Percentiles rank a stretch among this genome's conserved stretches.
Evolutionary conservation across 2,329 filamentous ascomycete genomes (phyloP).

Genomic region (Tolypocladium ovalisporum): DNA sequence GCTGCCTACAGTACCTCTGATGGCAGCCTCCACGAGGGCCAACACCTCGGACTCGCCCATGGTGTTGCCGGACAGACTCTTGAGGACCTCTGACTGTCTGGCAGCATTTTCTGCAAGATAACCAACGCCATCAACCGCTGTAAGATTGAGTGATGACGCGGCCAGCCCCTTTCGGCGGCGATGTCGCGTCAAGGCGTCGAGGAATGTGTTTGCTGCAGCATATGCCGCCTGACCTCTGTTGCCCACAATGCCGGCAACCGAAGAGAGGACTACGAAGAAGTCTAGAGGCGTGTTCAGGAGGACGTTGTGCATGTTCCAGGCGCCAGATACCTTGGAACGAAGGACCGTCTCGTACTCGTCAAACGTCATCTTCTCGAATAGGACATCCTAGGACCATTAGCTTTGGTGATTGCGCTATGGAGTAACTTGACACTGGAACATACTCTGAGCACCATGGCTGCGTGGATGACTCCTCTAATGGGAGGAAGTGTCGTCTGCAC

Average conservation of each 20-base stretch:
- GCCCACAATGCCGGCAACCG: slow-evolving; percentile 38
- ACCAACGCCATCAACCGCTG: slow-evolving; percentile 36
- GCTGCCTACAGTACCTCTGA: slow-evolving; percentile 29
- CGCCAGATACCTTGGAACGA: slow-evolving; percentile 39
- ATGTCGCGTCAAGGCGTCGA: slow-evolving; percentile 20
- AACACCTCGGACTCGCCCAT: slow-evolving; percentile 44
- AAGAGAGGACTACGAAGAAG: slow-evolving; percentile 45
- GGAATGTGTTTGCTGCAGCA: slow-evolving; percentile 36
- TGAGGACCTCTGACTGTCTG: slow-evolving; percentile 33
- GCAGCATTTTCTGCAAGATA: slow-evolving; percentile 37
- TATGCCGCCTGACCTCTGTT: slow-evolving; percentile 43
- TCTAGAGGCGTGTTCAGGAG: slow-evolving; percentile 28
- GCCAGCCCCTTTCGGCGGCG: slow-evolving; percentile 27
- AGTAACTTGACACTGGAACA: background rate
- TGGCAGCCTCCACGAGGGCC: slow-evolving; percentile 39
- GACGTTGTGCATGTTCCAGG: slow-evolving; percentile 41
- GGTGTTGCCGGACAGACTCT: slow-evolving; percentile 34
- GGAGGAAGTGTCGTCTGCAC: slow-evolving; percentile 17
- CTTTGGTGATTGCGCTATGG: background rate
- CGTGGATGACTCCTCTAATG: slow-evolving; percentile 31
- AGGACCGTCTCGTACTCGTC: slow-evolving; percentile 36
- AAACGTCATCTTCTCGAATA: slow-evolving; percentile 42
- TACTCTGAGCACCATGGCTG: slow-evolving; percentile 30
- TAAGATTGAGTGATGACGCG: slow-evolving; percentile 40
- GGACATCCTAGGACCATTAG: slow-evolving; percentile 24